Conservation (phyloP, 2,329 filamentous ascomycete genomes). For the Penicillium sp. region DNA sequence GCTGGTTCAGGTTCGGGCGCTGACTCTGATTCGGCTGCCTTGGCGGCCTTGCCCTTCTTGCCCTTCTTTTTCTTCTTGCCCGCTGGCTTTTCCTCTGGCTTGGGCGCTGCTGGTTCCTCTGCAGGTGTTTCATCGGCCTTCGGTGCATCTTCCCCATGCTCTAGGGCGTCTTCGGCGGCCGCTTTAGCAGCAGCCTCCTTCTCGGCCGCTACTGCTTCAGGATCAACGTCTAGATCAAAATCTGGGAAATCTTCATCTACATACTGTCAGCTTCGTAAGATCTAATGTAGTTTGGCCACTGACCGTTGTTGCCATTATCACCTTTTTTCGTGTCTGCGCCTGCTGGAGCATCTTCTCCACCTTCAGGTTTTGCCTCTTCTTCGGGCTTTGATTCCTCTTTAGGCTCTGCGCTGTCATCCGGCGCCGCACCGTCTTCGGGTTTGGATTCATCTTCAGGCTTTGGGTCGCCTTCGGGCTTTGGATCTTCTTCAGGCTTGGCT, state of each 20-base stretch:
- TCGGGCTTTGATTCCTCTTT: slow-evolving; percentile 1
- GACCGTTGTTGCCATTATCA: slow-evolving; percentile 26
- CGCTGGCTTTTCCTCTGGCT: background rate
- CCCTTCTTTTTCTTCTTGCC: slow-evolving; percentile 16
- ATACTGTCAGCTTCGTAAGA: slow-evolving; percentile 1
- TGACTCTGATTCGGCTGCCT: slow-evolving; percentile 1
- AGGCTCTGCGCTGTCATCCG: background rate
- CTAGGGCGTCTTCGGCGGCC: slow-evolving; percentile 33
- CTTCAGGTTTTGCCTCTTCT: slow-evolving; percentile 9
- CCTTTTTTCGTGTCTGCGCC: background rate
- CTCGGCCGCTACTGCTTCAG: slow-evolving; percentile 33
- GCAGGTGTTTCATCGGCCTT: slow-evolving; percentile 7
- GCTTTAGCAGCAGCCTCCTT: slow-evolving; percentile 33
- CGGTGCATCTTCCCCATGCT: slow-evolving; percentile 17
- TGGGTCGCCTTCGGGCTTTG: background rate
- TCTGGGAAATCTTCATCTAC: slow-evolving; percentile 37
- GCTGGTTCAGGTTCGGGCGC: slow-evolving; percentile 6
- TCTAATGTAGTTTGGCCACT: background rate
- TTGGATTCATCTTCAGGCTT: background rate
- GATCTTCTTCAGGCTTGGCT: background rate
- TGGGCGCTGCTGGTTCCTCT: background rate
- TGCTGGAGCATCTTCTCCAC: slow-evolving; percentile 8
- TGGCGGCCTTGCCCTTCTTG: slow-evolving; percentile 12
- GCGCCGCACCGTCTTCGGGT: background rate
- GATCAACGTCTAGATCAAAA: slow-evolving; percentile 29